Conservation (phyloP, 441 rosid species). For the Gossypium schwendimanii region DNA sequence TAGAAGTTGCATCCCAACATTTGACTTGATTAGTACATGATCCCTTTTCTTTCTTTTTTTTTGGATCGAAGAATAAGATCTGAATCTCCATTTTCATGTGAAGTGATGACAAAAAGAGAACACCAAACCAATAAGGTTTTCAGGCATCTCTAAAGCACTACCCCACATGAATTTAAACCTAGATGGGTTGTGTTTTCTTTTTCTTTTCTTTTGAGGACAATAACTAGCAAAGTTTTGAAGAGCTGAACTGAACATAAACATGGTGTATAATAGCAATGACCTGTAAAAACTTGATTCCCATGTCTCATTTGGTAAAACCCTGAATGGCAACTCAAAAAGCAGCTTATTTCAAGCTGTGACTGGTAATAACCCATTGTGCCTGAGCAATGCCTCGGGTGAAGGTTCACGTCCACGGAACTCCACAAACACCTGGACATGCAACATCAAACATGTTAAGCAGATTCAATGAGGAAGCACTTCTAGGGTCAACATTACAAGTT, state of each 20-base stretch:
- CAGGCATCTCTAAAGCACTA: not conserved
- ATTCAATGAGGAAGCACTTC: not conserved
- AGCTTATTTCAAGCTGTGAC: conserved; percentile 34
- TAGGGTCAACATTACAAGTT: not conserved
- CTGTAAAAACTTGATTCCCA: not conserved
- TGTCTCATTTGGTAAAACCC: not conserved
- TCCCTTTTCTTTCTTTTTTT: not conserved
- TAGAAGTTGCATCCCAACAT: not conserved
- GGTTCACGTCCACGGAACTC: conserved; percentile 93
- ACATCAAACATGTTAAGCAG: conserved; percentile 13
- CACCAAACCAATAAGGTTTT: not conserved
- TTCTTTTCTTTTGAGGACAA: not conserved
- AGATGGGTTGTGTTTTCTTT: not conserved
- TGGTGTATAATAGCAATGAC: not conserved
- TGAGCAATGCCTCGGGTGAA: conserved; percentile 80
- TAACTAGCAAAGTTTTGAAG: not conserved
- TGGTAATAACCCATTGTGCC: conserved; percentile 73
- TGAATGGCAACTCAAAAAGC: not conserved
- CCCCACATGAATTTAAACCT: not conserved
- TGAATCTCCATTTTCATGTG: not conserved
- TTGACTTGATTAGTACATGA: not conserved
- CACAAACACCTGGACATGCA: conserved; percentile 63
- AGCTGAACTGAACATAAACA: not conserved
- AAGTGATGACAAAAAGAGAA: not conserved
- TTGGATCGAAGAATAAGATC: not conserved